Conservation (phyloP, 2,329 filamentous ascomycete species). For the Ceratocystis albifundus region DNA sequence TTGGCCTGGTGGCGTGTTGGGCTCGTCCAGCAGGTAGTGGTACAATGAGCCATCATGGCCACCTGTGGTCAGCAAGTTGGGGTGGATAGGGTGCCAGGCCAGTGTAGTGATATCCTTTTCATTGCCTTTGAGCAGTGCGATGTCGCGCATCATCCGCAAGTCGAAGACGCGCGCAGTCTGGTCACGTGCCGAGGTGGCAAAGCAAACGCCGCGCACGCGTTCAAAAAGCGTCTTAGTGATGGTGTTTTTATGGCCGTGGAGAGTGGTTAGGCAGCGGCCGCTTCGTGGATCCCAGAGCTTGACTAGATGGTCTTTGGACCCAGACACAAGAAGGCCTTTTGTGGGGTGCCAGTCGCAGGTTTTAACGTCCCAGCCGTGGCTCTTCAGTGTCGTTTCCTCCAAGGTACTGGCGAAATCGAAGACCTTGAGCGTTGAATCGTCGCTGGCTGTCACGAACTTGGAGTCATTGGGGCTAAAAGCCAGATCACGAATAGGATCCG, state of each 20-base stretch:
- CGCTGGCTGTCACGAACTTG: constrained; percentile 92
- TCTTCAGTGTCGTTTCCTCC: constrained; percentile 71
- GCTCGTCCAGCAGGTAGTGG: constrained; percentile 93
- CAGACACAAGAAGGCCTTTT: constrained; percentile 86
- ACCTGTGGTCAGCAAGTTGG: constrained; percentile 78
- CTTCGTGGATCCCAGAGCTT: constrained; percentile 98
- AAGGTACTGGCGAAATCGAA: constrained; percentile 86
- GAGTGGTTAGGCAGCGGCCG: constrained; percentile 76
- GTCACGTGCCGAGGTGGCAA: constrained; percentile 87
- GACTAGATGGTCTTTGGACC: constrained; percentile 93
- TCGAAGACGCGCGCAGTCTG: constrained; percentile 91
- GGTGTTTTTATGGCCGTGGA: constrained; percentile 95
- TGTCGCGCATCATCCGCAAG: constrained; percentile 95
- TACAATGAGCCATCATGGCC: constrained; percentile 80
- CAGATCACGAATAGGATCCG: constrained; percentile 78
- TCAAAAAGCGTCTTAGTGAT: constrained; percentile 91
- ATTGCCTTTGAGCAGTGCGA: constrained; percentile 82
- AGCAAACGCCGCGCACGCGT: constrained; percentile 65
- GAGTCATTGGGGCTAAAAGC: constrained; percentile 88
- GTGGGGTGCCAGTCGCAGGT: constrained; percentile 95
- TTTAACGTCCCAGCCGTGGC: constrained; percentile 98
- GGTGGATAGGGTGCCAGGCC: constrained; percentile 86
- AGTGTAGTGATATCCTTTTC: constrained; percentile 93
- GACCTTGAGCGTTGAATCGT: constrained; percentile 87
- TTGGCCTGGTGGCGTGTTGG: constrained; percentile 67